Evolutionary conservation across 106 monocot genomes (phyloP).

Genomic region (Acorus calamus): DNA sequence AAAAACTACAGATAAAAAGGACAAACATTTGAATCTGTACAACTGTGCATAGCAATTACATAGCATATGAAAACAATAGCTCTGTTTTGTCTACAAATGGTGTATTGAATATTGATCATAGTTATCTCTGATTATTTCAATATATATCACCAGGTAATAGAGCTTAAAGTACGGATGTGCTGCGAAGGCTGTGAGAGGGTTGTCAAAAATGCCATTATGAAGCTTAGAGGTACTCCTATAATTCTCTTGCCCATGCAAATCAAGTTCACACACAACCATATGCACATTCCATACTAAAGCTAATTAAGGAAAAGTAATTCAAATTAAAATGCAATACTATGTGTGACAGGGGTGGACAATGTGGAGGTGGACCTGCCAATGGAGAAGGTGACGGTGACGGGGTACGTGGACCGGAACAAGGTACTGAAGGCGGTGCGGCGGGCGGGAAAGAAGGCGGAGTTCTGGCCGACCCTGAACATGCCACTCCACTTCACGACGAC

Average conservation of each 20-base stretch:
- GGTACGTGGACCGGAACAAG: constrained; percentile 71
- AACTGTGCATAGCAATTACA: too few species aligned
- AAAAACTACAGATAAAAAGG: too few species aligned
- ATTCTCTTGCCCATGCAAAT: not conserved
- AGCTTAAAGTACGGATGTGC: constrained; percentile 89
- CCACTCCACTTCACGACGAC: constrained; percentile 58
- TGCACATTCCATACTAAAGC: not conserved
- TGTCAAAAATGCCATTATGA: constrained; percentile 55
- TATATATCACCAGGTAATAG: constrained; percentile 37
- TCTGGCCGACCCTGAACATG: constrained; percentile 73
- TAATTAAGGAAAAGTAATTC: not conserved
- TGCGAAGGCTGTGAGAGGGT: constrained; percentile 87
- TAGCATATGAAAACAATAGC: too few species aligned
- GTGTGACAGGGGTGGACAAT: constrained; percentile 48
- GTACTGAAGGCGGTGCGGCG: constrained; percentile 75
- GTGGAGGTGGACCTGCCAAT: constrained; percentile 61
- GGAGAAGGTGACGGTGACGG: constrained; percentile 88
- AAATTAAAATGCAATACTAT: too few species aligned
- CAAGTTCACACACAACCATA: too few species aligned
- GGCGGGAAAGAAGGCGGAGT: constrained; percentile 84
- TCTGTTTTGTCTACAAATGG: too few species aligned
- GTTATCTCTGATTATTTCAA: too few species aligned
- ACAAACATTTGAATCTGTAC: too few species aligned
- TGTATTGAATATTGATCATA: too few species aligned
- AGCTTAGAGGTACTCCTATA: constrained; percentile 50